A percentile compares a stretch with the other conserved stretches of the same genome.
Evolutionary conservation across 2,329 filamentous ascomycete species (phyloP).

Genomic region (Diaporthe vaccinii): DNA sequence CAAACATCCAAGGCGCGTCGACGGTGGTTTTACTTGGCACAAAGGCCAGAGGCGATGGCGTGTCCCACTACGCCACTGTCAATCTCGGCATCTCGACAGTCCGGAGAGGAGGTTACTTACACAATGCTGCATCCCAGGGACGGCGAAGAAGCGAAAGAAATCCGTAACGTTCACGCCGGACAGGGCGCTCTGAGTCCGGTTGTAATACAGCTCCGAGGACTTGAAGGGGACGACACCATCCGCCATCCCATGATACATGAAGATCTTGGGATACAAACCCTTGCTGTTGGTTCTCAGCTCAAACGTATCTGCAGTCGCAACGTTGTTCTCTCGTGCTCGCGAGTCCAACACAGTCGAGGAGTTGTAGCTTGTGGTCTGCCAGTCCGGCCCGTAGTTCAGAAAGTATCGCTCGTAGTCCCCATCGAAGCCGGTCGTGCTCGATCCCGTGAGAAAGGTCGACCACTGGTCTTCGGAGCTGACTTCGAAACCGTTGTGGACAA

Average conservation of each 20-base stretch:
- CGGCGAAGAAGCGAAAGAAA: constrained; percentile 62
- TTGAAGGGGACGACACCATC: constrained; percentile 57
- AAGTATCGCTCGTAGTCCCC: constrained; percentile 55
- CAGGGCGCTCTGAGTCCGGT: constrained; percentile 47
- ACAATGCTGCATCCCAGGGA: constrained; percentile 63
- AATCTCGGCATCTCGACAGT: not conserved
- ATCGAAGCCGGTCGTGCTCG: constrained; percentile 50
- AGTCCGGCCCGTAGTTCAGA: constrained; percentile 55
- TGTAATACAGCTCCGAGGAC: constrained; percentile 53
- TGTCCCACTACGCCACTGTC: constrained; percentile 9
- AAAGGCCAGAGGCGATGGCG: constrained; percentile 23
- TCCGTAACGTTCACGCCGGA: constrained; percentile 47
- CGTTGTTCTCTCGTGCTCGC: constrained; percentile 45
- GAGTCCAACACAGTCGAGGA: constrained; percentile 29
- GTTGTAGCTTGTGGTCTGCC: constrained; percentile 52
- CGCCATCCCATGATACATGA: constrained; percentile 61
- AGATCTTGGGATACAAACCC: constrained; percentile 56
- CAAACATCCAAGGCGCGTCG: constrained; percentile 52
- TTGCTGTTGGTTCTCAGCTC: constrained; percentile 56
- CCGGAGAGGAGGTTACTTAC: constrained; percentile 33
- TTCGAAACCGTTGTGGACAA: constrained; percentile 59
- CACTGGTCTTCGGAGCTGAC: constrained; percentile 60
- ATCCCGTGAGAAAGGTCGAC: constrained; percentile 42
- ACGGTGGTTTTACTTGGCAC: constrained; percentile 41
- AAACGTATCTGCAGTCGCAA: constrained; percentile 48